Base-by-base conservation (phyloP, 306 rosid genomes). In the Fragaria nilgerrensis region DNA sequence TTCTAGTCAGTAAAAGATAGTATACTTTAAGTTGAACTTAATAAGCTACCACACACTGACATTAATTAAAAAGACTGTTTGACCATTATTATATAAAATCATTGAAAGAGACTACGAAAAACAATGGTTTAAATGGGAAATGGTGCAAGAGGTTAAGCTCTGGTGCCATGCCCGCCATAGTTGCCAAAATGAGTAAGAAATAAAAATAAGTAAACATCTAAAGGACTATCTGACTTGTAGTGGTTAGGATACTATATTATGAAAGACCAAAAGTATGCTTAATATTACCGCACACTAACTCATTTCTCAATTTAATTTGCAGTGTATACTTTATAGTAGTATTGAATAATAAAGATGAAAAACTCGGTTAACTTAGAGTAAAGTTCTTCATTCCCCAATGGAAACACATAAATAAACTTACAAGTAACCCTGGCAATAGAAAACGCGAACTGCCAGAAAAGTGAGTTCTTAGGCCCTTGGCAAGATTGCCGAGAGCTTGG, bases 401-500 rank as follows among this genome's bases (percentile, higher is more conserved):
- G 49, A 27, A 50, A 71, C 36, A 32, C 50, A 67, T 29, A 47
- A 73, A 45, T 69, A 70, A 68, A 86, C 99, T 84, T 87, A 96
- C 99, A 84, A 96, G 99, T 78, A 96, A 86, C 76, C 92, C 87
- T 69, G 99, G 98, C 89, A 96, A 86, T 80, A 96, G 56, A 77
- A 96, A 96, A 70, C 99, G 97, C 62, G 97, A 96, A 86, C 99
- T 93, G 11, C 86, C 96, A 75, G 99, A 93, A 85, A 96, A 96
- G 78, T 96, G 81, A 48, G 92, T 88, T 77, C 99, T 87, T 76
- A 96, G 84, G 61, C 99, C 99, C 75, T 89, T 84, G 72, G 98
- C 95, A 85, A 96, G 98, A 81, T 93, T 96, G 81, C 99, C 97
- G 80, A 96, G 77, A 79, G 99, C 99, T 92, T 93, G 99, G 80